Percentiles rank a stretch among this genome's conserved stretches.
These are phyloP conservation scores for Suhomyces guaymorum DNA, from an alignment of 1,139 yeast species.

Conservation along the genomic window DNA sequence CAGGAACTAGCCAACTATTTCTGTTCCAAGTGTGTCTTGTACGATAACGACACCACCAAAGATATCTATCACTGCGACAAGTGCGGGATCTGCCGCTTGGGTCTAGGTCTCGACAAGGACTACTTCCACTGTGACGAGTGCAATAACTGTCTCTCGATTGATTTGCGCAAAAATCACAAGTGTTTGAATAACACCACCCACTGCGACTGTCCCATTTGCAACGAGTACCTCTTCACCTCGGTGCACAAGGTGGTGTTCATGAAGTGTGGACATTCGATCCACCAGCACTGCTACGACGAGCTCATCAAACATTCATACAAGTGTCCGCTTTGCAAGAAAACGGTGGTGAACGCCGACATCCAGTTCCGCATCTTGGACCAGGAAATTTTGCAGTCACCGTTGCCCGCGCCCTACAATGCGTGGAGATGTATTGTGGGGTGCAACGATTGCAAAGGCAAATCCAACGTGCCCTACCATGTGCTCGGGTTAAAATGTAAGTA, in stretches of 20 bases:
- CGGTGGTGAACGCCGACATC: constrained; percentile 83
- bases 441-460: constrained; percentile 86
- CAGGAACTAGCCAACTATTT: constrained; percentile 70
- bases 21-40: constrained; percentile 75
- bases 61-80: constrained; percentile 89
- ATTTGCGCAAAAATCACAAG: constrained; percentile 71
- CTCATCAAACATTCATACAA: constrained; percentile 79
- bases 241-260: constrained; percentile 83
- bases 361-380: constrained; percentile 83
- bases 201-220: constrained; percentile 91
- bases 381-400: constrained; percentile 72
- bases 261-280: constrained; percentile 95
- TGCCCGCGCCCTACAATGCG: constrained; percentile 74
- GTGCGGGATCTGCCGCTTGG: constrained; percentile 91
- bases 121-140: constrained; percentile 91
- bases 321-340: constrained; percentile 87
- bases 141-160: constrained; percentile 84
- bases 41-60: constrained; percentile 78
- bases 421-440: constrained; percentile 83
- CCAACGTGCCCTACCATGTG: constrained; percentile 76
- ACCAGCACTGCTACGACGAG: constrained; percentile 78
- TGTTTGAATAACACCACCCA: constrained; percentile 88
- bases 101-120: constrained; percentile 83
- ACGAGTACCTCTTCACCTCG: constrained; percentile 87
- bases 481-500: constrained; percentile 85